Conservation (phyloP, 1,284 basidiomycete species). For the Earliella scabrosa region DNA sequence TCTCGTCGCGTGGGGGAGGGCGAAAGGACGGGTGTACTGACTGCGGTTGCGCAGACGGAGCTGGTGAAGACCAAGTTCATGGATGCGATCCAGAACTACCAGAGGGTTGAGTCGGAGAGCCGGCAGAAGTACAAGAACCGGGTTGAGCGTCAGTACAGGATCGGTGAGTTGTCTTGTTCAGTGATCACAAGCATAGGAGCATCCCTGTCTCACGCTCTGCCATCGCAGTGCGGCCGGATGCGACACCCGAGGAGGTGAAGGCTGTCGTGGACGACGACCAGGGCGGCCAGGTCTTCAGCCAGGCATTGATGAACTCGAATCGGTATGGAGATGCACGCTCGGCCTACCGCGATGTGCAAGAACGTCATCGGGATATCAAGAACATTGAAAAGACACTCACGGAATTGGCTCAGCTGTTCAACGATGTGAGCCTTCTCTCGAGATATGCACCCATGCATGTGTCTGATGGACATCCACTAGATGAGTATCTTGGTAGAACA, state of each 20-base stretch:
- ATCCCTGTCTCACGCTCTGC: not conserved
- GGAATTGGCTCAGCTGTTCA: constrained; percentile 95
- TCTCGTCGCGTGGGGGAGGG: constrained; percentile 37
- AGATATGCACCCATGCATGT: not conserved
- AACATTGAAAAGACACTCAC: constrained; percentile 92
- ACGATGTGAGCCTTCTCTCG: constrained; percentile 72
- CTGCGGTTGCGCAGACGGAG: constrained; percentile 53
- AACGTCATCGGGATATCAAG: constrained; percentile 94
- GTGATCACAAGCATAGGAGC: not conserved
- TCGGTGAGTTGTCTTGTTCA: constrained; percentile 55
- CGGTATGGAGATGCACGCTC: constrained; percentile 90
- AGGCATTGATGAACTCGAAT: constrained; percentile 92
- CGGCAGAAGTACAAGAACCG: constrained; percentile 93
- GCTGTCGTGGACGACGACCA: constrained; percentile 88
- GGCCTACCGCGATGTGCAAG: constrained; percentile 95
- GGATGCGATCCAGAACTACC: constrained; percentile 86
- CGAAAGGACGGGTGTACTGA: not conserved
- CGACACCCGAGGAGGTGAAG: constrained; percentile 88
- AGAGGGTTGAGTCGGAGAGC: constrained; percentile 92
- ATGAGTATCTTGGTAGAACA: constrained; percentile 93
- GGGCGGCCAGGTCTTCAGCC: constrained; percentile 90
- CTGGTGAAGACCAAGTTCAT: constrained; percentile 83
- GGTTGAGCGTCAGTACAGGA: constrained; percentile 96
- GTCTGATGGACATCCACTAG: constrained; percentile 40
- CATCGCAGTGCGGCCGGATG: constrained; percentile 87